Conservation (phyloP, 1,284 basidiomycete species). For the Mycena sp. region DNA sequence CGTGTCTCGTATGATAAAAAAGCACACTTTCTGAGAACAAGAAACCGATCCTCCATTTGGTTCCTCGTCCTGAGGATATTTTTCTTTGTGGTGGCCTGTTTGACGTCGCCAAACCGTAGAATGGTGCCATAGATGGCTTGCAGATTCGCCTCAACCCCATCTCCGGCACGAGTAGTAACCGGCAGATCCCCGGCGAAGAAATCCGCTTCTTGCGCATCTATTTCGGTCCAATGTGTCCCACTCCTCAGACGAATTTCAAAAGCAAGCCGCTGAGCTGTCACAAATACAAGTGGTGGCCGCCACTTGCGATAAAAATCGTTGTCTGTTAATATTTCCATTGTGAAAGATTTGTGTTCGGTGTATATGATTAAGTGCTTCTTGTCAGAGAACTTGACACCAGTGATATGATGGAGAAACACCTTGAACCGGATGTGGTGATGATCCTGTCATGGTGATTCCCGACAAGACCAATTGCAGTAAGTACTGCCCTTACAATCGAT, state of each 20-base stretch:
- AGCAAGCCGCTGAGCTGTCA: not conserved
- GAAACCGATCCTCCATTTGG: not conserved
- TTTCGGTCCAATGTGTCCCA: not conserved
- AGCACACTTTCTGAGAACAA: constrained; percentile 1
- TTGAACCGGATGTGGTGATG: not conserved
- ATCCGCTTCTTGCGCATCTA: constrained; percentile 7
- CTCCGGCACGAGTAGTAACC: not conserved
- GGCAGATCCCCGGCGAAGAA: constrained; percentile 9
- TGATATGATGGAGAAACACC: not conserved
- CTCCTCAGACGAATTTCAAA: not conserved
- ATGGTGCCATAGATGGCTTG: not conserved
- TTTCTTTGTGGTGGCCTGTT: not conserved
- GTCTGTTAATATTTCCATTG: not conserved
- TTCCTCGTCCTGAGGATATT: not conserved
- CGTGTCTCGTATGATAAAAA: not conserved
- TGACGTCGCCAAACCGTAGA: not conserved
- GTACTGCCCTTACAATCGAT: not conserved
- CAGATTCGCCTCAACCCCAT: not conserved
- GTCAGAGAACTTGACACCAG: not conserved
- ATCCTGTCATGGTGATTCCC: no score
- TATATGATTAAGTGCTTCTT: not conserved
- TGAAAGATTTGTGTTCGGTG: not conserved
- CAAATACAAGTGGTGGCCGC: not conserved
- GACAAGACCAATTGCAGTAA: no score
- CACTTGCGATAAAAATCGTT: not conserved